These are phyloP conservation scores for carrot (Daucus carota) DNA, from an alignment of 129 eudicot genomes.

Conservation along the genomic window DH1_v3.0 NC_030388.2:32302501-32303000, in stretches of 20 bases:
- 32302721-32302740: slow-evolving; percentile 7
- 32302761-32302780: slow-evolving; percentile 10
- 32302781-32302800: slow-evolving; percentile 12
- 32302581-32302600: slow-evolving; percentile 29
- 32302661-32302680: slow-evolving; percentile 13
- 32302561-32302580: slow-evolving; percentile 76
- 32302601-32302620: slow-evolving; percentile 11
- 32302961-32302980: slow-evolving; percentile 10
- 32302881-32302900: slow-evolving; percentile 5
- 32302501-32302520: slow-evolving; percentile 64
- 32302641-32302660: slow-evolving; percentile 14
- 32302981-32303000: slow-evolving; percentile 49
- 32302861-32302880: slow-evolving; percentile 6
- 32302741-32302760: slow-evolving; percentile 12
- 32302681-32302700: slow-evolving; percentile 12
- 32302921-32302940: slow-evolving; percentile 2
- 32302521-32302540: slow-evolving; percentile 57
- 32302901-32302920: slow-evolving; percentile 9
- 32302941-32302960: neutral
- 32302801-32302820: slow-evolving; percentile 11
- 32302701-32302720: slow-evolving; percentile 11
- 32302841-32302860: slow-evolving; percentile 2
- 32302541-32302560: slow-evolving; percentile 54
- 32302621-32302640: slow-evolving; percentile 16
- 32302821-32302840: slow-evolving; percentile 3